Base-by-base conservation (phyloP, 1,139 yeast genomes). In the Spencermartinsiella ligniputridi region DNA sequence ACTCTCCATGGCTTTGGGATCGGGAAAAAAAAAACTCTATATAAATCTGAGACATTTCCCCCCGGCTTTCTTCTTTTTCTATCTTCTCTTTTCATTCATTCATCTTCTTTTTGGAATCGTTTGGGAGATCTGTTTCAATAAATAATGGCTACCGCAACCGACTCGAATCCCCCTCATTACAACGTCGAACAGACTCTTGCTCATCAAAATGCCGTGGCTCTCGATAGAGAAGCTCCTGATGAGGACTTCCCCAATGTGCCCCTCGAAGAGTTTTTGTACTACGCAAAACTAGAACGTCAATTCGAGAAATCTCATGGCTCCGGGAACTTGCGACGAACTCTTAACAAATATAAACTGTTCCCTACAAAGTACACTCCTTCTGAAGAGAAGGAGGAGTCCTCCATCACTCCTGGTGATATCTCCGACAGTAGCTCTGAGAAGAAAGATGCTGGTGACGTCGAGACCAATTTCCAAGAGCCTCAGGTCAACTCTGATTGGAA, bases 201-300 rank as follows among this genome's bases (percentile, higher is more conserved):
- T n/a, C 35, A 42, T 15, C 53, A 51, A 41, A 51, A 51, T 37
- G 38, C 32, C 17, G 44, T 40, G 3, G 54, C 49, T 24, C 44
- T 38, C 29, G 51, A 47, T 21, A 34, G 41, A 17, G 34, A 20
- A 8, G 39, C 32, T 18, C 33, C 24, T 4, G 41, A 35, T 24
- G 41, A 41, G 25, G 55, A 54, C 32, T 38, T 45, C 35, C 51
- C 51, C 45, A 41, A 54, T 37, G 50, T 61, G n/a, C 64, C 67
- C 3, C 37, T 62, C 13, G 62, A 61, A 51, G 63, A 56, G 33
- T 64, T 57, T 40, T 46, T 55, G 9, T 53, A 63, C 54, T 62
- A 59, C 35, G 68, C 68, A 3, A 44, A 44, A 11, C 45, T 63
- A 25, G 67, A 63, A 48, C 58, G 68, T 37, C 59, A 59, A 16